phyloP scores from a whole-genome alignment of 768 basidiomycete species.

The Mycena rosella region DNA sequence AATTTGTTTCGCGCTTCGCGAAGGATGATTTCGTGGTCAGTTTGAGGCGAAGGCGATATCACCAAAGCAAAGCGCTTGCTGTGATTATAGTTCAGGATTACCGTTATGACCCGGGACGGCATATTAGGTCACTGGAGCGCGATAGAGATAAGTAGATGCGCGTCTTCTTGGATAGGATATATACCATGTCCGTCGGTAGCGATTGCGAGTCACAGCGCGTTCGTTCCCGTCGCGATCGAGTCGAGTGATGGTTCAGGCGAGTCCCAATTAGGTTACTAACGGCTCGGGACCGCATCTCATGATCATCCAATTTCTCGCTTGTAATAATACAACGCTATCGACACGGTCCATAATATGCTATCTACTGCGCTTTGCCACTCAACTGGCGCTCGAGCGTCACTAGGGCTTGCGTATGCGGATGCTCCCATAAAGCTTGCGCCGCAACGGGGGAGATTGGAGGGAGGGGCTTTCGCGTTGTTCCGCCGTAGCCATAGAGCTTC shows the following conservation, averaged over 20 bases:
- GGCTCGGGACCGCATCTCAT: conserved; percentile 4
- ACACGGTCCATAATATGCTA: background rate
- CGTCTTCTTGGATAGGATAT: background rate
- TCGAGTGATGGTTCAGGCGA: too few species aligned
- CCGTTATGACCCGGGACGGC: conserved; percentile 48
- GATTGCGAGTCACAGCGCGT: conserved; percentile 10
- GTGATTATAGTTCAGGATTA: conserved; percentile 52
- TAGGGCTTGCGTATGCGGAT: conserved; percentile 78
- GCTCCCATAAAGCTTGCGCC: conserved; percentile 76
- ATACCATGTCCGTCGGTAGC: conserved; percentile 7
- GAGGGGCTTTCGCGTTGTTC: conserved; percentile 82
- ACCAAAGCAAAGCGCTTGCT: conserved; percentile 46
- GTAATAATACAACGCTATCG: background rate
- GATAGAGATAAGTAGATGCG: too few species aligned
- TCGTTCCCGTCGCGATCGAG: too few species aligned
- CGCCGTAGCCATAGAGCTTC: conserved; percentile 85
- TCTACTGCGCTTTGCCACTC: conserved; percentile 52
- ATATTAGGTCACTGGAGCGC: conserved; percentile 31
- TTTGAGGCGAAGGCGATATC: conserved; percentile 24
- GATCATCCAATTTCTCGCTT: background rate
- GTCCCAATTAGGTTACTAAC: background rate
- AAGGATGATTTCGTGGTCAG: conserved; percentile 43
- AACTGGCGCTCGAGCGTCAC: conserved; percentile 73
- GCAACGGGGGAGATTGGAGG: conserved; percentile 69
- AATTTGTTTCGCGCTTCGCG: conserved; percentile 55